phyloP scores from a whole-genome alignment of 73 alveolate species.

The Uronychia setigera region DNA sequence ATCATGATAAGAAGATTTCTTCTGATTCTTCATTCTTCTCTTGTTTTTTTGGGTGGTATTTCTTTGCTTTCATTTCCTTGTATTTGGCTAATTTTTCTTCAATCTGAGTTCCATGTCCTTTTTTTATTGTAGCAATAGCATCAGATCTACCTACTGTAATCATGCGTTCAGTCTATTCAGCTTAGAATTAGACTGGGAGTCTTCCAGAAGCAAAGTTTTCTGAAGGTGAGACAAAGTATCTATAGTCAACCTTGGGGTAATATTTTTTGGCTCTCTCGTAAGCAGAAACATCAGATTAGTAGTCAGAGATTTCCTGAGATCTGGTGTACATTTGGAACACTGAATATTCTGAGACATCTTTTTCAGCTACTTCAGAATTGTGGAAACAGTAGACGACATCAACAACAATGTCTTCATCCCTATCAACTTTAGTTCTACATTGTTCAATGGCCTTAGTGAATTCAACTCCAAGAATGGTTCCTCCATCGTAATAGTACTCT shows the following conservation, averaged over 20 bases:
- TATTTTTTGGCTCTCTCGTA: constrained; percentile 42
- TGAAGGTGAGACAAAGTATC: constrained; percentile 61
- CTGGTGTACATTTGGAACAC: constrained; percentile 51
- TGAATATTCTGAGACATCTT: constrained; percentile 20
- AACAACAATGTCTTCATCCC: constrained; percentile 48
- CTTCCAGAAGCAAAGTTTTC: constrained; percentile 40
- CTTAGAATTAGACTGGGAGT: constrained; percentile 41
- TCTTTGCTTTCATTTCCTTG: neutral
- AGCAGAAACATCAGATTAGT: constrained; percentile 20
- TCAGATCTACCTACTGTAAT: constrained; percentile 49
- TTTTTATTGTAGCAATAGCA: constrained; percentile 31
- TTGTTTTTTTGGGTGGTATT: neutral
- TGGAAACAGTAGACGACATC: constrained; percentile 44
- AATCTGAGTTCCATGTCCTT: neutral
- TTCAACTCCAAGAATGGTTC: constrained; percentile 60
- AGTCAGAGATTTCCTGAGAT: constrained; percentile 39
- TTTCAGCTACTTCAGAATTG: constrained; percentile 13
- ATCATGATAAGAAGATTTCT: neutral
- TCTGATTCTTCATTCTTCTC: neutral
- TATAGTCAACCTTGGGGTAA: constrained; percentile 63
- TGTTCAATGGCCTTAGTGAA: constrained; percentile 55
- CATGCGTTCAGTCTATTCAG: constrained; percentile 42
- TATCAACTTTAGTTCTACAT: constrained; percentile 51
- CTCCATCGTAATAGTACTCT: constrained; percentile 73
- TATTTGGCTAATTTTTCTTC: neutral